Evolutionary conservation across 768 basidiomycete genomes (phyloP), one percentile per base, ranked within the genome.

Genomic region (Tricholoma saponaceum): DNA sequence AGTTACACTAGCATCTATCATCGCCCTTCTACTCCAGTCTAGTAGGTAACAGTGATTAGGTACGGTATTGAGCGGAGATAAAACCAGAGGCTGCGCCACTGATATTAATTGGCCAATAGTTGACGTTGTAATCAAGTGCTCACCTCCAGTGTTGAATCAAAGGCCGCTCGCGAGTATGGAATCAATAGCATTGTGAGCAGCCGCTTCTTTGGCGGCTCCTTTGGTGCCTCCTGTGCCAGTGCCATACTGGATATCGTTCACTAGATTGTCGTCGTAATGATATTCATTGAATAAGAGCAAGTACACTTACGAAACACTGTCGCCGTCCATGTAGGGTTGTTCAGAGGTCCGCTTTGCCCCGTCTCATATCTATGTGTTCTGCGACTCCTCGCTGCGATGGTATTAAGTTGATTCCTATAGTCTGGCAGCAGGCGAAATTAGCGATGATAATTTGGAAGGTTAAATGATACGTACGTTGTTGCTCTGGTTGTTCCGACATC

Each of bases 291-390:
- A 30, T 3, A 14, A 20, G 22, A 22, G 25, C n/a, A 23, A 13
- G 18, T 4, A 9, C 18, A 63, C 67, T 59, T 52, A 76, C 75
- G 23, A 39, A 62, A 68, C 7, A 69, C 72, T 4, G 55, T 58
- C 4, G 58, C 61, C 5, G 62, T 66, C 73, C 73, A 76, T 1
- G 55, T 46, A 0, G 58, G 50, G 1, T 62, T 41, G 52, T 76
- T 55, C 37, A 53, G 62, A 8, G 68, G 69, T 0, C 74, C 74
- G 1, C 41, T 37, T 1, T 37, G 43, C 10, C 5, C 32, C 8
- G 64, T 52, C 1, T 60, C 56, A 46, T 66, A 70, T 3, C 4
- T 3, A 10, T 65, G 33, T 3, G 7, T 14, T n/a, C 20, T 51
- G 20, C 58, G 50, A 4, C 47, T 28, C 10, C 18, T 23, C 51